phyloP scores from a whole-genome alignment of 192 early-diverging fungal genomes.

The Mortierella claussenii region DNA sequence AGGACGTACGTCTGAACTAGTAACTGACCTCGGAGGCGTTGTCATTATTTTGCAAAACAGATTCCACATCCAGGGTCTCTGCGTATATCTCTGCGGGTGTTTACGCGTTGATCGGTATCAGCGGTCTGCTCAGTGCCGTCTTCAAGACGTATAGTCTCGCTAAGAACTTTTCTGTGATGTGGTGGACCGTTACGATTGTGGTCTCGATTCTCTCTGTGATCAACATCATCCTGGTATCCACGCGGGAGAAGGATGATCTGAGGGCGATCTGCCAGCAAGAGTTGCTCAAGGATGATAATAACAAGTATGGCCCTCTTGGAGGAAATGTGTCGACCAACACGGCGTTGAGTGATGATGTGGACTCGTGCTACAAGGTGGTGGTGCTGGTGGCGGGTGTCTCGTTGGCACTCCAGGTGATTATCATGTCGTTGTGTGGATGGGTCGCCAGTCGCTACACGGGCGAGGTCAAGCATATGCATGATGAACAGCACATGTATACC shows the following conservation, averaged over 20 bases:
- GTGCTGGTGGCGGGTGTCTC: neutral
- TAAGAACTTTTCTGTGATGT: constrained; percentile 37
- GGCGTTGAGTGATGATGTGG: constrained; percentile 1
- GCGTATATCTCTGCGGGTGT: constrained; percentile 10
- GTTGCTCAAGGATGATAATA: neutral
- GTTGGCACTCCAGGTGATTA: neutral
- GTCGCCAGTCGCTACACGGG: constrained; percentile 14
- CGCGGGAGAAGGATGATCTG: constrained; percentile 2
- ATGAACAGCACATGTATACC: neutral
- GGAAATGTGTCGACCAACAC: neutral
- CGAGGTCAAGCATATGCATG: constrained; percentile 24
- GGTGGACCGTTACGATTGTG: constrained; percentile 20
- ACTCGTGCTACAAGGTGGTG: constrained; percentile 3
- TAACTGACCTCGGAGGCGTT: neutral
- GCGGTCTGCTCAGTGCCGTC: constrained; percentile 13
- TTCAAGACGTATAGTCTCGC: constrained; percentile 18
- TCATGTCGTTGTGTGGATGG: constrained; percentile 33
- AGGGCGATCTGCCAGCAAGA: neutral
- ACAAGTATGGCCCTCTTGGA: neutral
- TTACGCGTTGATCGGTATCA: constrained; percentile 14
- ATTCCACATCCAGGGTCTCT: constrained; percentile 3
- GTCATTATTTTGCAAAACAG: neutral
- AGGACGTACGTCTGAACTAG: neutral
- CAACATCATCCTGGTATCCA: constrained; percentile 4
- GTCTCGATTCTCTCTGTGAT: constrained; percentile 1